phyloP scores from a whole-genome alignment of 768 basidiomycete species.

The Tulasnella sp. region DNA sequence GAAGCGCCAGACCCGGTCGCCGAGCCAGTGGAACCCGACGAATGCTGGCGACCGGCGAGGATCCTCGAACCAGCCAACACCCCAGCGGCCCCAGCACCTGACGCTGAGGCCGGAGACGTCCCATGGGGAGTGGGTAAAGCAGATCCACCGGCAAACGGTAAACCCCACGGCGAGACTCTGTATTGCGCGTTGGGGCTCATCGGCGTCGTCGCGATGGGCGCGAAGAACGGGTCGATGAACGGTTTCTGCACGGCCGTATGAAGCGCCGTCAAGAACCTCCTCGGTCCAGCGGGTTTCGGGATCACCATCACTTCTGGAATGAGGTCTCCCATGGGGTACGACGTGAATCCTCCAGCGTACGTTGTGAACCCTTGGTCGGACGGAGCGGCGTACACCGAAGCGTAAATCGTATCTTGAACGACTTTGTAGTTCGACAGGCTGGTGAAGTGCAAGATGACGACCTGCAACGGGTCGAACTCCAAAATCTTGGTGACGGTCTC shows the following conservation, averaged over 20 bases:
- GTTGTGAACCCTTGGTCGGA: slow-evolving; percentile 20
- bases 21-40: background rate
- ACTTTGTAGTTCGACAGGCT: slow-evolving; percentile 79
- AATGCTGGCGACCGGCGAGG: background rate
- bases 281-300: slow-evolving; percentile 93
- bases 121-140: background rate
- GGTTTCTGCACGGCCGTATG: slow-evolving; percentile 85
- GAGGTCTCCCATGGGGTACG: slow-evolving; percentile 12
- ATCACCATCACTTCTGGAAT: slow-evolving; percentile 91
- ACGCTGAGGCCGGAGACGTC: background rate
- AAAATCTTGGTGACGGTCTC: background rate
- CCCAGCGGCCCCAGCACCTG: background rate
- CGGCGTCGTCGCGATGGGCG: slow-evolving; percentile 91
- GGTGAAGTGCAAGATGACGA: slow-evolving; percentile 81
- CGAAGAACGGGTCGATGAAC: slow-evolving; percentile 78
- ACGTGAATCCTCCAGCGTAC: background rate
- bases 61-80: background rate
- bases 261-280: slow-evolving; percentile 82
- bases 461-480: slow-evolving; percentile 19
- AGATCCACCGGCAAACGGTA: background rate
- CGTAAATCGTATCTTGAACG: slow-evolving; percentile 76
- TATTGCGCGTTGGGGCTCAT: slow-evolving; percentile 46
- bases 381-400: slow-evolving; percentile 36
- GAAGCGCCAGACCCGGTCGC: background rate
- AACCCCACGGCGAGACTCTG: background rate